Evolutionary conservation across 441 rosid genomes (phyloP).

Genomic region (Brassica balearica): DNA sequence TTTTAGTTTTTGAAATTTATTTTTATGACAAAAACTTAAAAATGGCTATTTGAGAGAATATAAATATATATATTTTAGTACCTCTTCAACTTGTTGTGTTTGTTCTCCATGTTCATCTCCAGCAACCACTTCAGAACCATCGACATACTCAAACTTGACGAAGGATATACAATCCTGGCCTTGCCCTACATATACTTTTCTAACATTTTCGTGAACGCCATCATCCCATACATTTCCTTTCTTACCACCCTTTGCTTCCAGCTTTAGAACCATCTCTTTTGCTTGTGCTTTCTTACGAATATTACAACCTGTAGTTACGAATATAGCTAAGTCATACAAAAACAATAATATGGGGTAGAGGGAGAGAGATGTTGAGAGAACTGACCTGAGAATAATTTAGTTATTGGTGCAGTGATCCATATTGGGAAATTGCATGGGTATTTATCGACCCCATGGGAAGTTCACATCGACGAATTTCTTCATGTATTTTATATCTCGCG

Average conservation of each 20-base stretch:
- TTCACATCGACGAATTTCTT: background rate
- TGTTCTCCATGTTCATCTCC: background rate
- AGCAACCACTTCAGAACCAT: background rate
- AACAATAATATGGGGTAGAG: background rate
- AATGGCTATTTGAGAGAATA: too few species aligned
- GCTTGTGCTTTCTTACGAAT: too few species aligned
- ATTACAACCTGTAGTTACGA: too few species aligned
- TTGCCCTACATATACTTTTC: background rate
- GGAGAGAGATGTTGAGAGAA: background rate
- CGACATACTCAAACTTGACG: background rate
- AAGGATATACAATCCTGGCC: background rate
- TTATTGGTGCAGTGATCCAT: background rate
- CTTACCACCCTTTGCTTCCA: background rate
- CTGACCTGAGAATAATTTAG: background rate
- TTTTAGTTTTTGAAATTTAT: too few species aligned
- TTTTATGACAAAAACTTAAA: too few species aligned
- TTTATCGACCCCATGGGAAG: conserved; percentile 5
- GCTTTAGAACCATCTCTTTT: background rate
- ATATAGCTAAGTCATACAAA: background rate
- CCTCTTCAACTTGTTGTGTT: background rate
- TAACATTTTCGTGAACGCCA: background rate
- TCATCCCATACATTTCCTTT: background rate
- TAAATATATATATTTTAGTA: too few species aligned
- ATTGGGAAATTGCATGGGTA: background rate
- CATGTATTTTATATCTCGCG: background rate